Conservation (phyloP, 2,329 filamentous ascomycete species). For the Colletotrichum acutatum region DNA sequence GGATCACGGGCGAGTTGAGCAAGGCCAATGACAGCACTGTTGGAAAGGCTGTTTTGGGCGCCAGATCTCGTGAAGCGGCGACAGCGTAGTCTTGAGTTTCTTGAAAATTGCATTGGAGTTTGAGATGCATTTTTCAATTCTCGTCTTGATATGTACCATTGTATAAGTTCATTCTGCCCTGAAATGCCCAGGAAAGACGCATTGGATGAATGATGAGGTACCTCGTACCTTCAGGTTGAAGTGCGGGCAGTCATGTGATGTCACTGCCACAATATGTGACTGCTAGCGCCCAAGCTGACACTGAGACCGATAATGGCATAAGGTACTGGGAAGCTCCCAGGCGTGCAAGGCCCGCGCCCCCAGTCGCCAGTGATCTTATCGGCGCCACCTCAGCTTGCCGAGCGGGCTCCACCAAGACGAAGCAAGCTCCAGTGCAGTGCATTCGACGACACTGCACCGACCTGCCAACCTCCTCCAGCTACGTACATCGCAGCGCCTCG, state of each 20-base stretch:
- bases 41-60: slow-evolving; percentile 72
- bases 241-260: slow-evolving; percentile 51
- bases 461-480: slow-evolving; percentile 48
- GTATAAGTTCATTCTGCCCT: no score
- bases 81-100: slow-evolving; percentile 1
- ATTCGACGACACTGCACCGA: slow-evolving; percentile 33
- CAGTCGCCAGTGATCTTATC: slow-evolving; percentile 35
- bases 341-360: slow-evolving; percentile 1
- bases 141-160: not conserved
- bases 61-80: slow-evolving; percentile 44
- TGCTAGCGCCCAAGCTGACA: slow-evolving; percentile 15
- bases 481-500: slow-evolving; percentile 29
- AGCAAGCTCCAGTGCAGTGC: slow-evolving; percentile 50
- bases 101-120: not conserved
- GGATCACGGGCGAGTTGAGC: slow-evolving; percentile 75
- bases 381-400: slow-evolving; percentile 32
- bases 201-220: not conserved
- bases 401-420: slow-evolving; percentile 49
- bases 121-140: not conserved
- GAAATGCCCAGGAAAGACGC: no score
- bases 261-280: slow-evolving; percentile 40
- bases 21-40: slow-evolving; percentile 73
- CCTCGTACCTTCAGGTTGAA: not conserved
- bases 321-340: slow-evolving; percentile 26
- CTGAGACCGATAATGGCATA: slow-evolving; percentile 11